A percentile compares a stretch with the other conserved stretches of the same genome.
phyloP scores from a whole-genome alignment of 495 filamentous ascomycete species.

The Paragyromitra xinjiangensis region DNA sequence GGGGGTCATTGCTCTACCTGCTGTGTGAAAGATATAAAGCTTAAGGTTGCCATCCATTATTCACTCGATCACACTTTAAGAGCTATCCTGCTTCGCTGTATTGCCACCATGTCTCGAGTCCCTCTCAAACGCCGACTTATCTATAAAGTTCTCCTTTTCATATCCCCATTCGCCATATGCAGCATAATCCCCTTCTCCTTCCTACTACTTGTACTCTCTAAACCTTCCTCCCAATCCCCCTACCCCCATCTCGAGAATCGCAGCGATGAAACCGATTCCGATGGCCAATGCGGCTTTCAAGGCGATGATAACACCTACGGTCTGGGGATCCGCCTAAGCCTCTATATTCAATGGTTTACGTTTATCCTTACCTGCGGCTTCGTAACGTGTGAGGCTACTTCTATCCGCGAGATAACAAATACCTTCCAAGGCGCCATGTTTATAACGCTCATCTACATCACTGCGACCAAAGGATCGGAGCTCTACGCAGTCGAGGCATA shows the following conservation, averaged over 20 bases:
- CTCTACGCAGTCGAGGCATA: constrained; percentile 27
- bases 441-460: constrained; percentile 35
- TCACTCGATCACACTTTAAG: not conserved
- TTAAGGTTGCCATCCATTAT: not conserved
- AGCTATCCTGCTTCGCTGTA: not conserved
- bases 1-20: not conserved
- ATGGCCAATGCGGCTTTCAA: constrained; percentile 42
- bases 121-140: not conserved
- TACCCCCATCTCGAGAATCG: not conserved
- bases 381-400: not conserved
- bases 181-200: not conserved
- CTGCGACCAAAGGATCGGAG: constrained; percentile 9
- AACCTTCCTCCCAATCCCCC: not conserved
- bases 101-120: not conserved
- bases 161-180: not conserved
- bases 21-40: not conserved
- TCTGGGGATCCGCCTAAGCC: constrained; percentile 59
- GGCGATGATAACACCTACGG: constrained; percentile 58
- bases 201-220: not conserved
- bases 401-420: constrained; percentile 13
- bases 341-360: constrained; percentile 58
- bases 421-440: constrained; percentile 40
- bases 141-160: not conserved
- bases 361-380: constrained; percentile 22
- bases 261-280: not conserved